Conservation (phyloP, 441 rosid genomes). For the Pelargonium cotyledonis region DNA sequence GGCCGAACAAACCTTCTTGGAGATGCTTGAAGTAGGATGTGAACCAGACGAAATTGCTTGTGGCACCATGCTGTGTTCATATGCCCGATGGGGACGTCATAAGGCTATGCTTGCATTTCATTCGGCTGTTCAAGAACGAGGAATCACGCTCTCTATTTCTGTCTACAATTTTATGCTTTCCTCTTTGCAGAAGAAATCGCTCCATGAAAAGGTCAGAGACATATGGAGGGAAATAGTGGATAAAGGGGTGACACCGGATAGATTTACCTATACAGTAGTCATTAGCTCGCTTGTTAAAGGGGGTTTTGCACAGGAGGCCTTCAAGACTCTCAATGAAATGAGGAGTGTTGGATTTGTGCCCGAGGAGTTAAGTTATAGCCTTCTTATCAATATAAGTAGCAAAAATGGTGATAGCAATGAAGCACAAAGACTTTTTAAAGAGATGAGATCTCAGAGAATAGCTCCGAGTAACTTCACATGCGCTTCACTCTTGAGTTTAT, state of each 20-base stretch:
- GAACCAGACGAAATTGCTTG: conserved; percentile 93
- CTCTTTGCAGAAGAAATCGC: conserved; percentile 80
- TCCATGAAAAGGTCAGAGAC: conserved; percentile 55
- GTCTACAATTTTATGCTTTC: conserved; percentile 92
- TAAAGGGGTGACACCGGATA: conserved; percentile 46
- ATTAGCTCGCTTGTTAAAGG: conserved; percentile 68
- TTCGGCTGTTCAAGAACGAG: conserved; percentile 67
- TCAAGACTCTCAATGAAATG: conserved; percentile 60
- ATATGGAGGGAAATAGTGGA: conserved; percentile 69
- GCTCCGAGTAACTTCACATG: conserved; percentile 85
- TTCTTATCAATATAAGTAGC: conserved; percentile 50
- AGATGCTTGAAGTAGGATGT: conserved; percentile 85
- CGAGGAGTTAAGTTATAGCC: conserved; percentile 76
- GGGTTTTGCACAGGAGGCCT: conserved; percentile 52
- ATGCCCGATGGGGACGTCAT: conserved; percentile 93
- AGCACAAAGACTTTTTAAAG: conserved; percentile 56
- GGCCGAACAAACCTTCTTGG: conserved; percentile 79
- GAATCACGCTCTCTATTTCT: conserved; percentile 42
- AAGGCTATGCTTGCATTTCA: conserved; percentile 70
- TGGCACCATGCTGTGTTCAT: conserved; percentile 86
- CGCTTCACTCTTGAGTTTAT: conserved; percentile 78
- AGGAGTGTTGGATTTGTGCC: conserved; percentile 54
- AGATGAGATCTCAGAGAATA: conserved; percentile 57
- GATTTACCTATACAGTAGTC: conserved; percentile 70
- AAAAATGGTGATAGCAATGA: conserved; percentile 53